These are phyloP conservation scores for Peniophora sp. DNA, from an alignment of 1,284 basidiomycete species.

Conservation along the genomic window DNA sequence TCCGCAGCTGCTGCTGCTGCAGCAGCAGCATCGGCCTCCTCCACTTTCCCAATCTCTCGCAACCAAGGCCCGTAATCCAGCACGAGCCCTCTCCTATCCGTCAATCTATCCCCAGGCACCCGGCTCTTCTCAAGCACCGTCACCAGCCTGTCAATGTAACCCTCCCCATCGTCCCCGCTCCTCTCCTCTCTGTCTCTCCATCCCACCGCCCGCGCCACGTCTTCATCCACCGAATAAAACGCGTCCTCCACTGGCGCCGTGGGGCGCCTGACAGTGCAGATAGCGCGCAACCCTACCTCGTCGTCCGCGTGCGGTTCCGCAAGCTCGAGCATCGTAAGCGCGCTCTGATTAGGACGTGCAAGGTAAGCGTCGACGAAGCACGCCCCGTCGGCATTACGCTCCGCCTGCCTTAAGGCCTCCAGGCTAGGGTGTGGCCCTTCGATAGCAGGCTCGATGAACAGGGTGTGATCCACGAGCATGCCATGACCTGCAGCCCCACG, in stretches of 20 bases:
- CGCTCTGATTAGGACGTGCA: no score
- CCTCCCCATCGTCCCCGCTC: conserved; percentile 12
- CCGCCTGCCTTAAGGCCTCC: no score
- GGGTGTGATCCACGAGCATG: no score
- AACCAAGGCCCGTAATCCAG: conserved; percentile 72
- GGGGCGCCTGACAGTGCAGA: conserved; percentile 28
- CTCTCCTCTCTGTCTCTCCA: neutral
- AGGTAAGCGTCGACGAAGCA: no score
- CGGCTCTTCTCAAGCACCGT: conserved; percentile 31
- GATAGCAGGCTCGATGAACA: no score
- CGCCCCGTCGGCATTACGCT: no score
- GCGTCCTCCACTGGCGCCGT: conserved; percentile 13
- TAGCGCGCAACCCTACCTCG: conserved; percentile 42
- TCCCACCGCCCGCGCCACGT: conserved; percentile 15
- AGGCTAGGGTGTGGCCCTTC: no score
- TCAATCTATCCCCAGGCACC: conserved; percentile 24
- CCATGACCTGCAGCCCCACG: no score
- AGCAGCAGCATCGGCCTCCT: conserved; percentile 29
- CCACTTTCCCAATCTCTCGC: conserved; percentile 56
- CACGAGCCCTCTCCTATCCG: conserved; percentile 29
- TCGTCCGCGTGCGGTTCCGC: conserved; percentile 38
- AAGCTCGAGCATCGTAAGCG: conserved; percentile 2
- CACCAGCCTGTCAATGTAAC: conserved; percentile 32
- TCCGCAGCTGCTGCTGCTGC: no score
- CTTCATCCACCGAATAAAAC: conserved; percentile 33